Base-by-base conservation (phyloP, 495 filamentous ascomycete species). In the Penicillium manginii region DNA sequence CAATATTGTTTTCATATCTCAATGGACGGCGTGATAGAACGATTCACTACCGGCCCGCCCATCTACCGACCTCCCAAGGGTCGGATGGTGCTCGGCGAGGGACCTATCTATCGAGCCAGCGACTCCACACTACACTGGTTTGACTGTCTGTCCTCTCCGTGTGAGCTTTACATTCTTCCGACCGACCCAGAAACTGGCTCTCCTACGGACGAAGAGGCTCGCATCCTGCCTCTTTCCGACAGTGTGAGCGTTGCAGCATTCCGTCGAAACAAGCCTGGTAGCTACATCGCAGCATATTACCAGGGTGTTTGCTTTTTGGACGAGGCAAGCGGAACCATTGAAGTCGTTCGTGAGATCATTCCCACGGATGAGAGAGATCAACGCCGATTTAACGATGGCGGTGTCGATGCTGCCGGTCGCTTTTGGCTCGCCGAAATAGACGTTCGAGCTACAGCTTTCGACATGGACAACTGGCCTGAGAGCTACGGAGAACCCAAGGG, bases 401-500 rank as follows among this genome's bases (percentile, higher is more conserved):
- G 63, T n/a, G 55, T 69, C 32, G 66, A 69, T 58, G 60, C 66
- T 10, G 51, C 55, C 10, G 66, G 66, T 8, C 57, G 66, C 2
- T 69, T 69, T 35, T 69, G 66, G 66, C 45, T 66, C 10, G 66
- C 66, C 1, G 66, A 69, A 40, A 66, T 64, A 39, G 66, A 69
- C 45, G 56, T 60, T 14, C 18, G 47, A n/a, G 61, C 64, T 11
- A 62, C 57, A 40, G 29, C 52, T 8, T 61, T 60, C 42, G 42
- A 58, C 5, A 39, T 46, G 11, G 55, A 60, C 22, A 39, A 43
- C 15, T 26, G 66, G 2, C 61, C 67, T 10, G 45, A 21, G 0
- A 39, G 39, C 7, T 69, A 69, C 59, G 63, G 63, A 5, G 48
- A 29, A 6, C 64, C 64, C 3, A 62, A 55, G 37, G 64, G 67